phyloP scores from a whole-genome alignment of 1,284 basidiomycete species.

The Marasmius tenuissimus region DNA sequence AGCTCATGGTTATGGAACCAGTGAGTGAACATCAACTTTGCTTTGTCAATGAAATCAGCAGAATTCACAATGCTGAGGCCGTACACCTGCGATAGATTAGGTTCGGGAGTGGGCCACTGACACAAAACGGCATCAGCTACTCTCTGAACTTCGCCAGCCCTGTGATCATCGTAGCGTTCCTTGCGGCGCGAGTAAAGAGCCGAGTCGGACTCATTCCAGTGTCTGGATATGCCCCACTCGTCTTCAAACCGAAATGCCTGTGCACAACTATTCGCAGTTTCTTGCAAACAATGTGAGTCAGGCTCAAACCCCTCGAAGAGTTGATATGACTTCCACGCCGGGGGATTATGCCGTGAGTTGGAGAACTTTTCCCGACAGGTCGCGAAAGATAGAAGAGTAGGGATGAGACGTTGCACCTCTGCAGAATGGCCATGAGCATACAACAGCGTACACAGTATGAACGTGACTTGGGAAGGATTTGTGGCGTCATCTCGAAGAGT shows the following conservation, averaged over 20 bases:
- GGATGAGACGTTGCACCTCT: not conserved
- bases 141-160: not conserved
- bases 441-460: slow-evolving; percentile 4
- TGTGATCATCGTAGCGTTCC: not conserved
- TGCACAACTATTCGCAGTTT: not conserved
- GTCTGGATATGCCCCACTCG: no score
- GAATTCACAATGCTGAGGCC: not conserved
- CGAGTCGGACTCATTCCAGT: not conserved
- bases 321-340: not conserved
- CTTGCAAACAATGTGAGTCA: not conserved
- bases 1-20: not conserved
- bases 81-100: not conserved
- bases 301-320: not conserved
- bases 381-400: not conserved
- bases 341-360: not conserved
- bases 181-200: not conserved
- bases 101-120: not conserved
- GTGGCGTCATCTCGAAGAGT: not conserved
- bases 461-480: not conserved
- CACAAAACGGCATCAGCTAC: not conserved
- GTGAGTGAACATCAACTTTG: not conserved
- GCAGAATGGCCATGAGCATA: not conserved
- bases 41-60: not conserved
- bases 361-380: not conserved
- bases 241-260: not conserved